Base-by-base conservation (phyloP, 208 protist genomes). In the Crithidia mellificae region DNA sequence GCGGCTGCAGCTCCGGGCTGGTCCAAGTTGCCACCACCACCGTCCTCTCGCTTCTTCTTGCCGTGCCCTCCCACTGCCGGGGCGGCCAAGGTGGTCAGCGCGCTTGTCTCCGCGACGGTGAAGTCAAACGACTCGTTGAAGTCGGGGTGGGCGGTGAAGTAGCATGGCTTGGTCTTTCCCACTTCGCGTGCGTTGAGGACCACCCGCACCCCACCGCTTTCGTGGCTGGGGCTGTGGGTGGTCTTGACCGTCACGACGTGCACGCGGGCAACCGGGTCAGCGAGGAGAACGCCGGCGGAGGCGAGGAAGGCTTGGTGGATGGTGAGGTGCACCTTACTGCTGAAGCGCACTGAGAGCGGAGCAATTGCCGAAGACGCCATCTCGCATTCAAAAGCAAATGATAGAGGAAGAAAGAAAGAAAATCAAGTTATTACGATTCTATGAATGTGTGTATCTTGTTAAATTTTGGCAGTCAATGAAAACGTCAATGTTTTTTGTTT, bases 221-320 rank as follows among this genome's bases (percentile, higher is more conserved):
- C 17, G 24, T 6, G 2, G 15, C 17, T 19, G 7, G 27, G 15
- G 0, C 14, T 22, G 36, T 52, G 70, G 46, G 58, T 47, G 43
- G 63, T 86, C 36, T 87, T 83, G 14, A 92, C 67, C 6, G 86
- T 91, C 17, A 91, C 70, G n/a, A 92, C 53, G 46, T 84, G 78
- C 11, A 92, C 80, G 12, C 77, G 74, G 1, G 84, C 88, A 12
- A 93, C 57, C 2, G 90, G 85, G 43, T 96, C 88, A 58, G 82
- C 82, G 57, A 92, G 84, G 14, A 93, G 70, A 38, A 91, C 64
- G 24, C 87, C 85, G 3, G 87, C 87, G 11, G 90, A 80, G 12
- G 82, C 63, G 43, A 96, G 76, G 61, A 91, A 93, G 4, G 80
- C 90, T 39, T 80, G 62, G 43, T 93, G 90, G 20, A 96, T 66